Percentiles rank a stretch among this genome's conserved stretches.
Conservation (phyloP, 2,329 filamentous ascomycete species). For the Epichloe amarillans region DNA sequence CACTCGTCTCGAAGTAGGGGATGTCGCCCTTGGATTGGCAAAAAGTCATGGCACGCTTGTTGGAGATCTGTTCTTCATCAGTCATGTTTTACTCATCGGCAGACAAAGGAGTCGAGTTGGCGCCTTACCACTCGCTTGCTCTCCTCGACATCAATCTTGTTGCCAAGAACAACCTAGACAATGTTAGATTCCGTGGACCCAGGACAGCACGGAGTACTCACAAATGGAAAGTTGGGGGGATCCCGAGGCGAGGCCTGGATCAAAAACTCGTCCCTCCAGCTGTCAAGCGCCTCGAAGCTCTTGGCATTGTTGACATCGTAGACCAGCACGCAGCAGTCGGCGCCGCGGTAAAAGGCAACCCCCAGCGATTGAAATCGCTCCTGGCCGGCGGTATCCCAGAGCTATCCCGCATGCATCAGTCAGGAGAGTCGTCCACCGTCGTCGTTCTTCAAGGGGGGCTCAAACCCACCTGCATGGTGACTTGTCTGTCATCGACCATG, state of each 20-base stretch:
- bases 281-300: slow-evolving; percentile 96
- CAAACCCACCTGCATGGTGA: slow-evolving; percentile 81
- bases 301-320: slow-evolving; percentile 99
- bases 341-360: slow-evolving; percentile 93
- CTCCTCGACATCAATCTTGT: slow-evolving; percentile 98
- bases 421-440: not conserved
- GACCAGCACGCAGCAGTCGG: slow-evolving; percentile 94
- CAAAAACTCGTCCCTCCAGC: slow-evolving; percentile 95
- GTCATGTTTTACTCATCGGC: not conserved
- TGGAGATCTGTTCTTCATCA: slow-evolving; percentile 53
- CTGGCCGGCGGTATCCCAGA: slow-evolving; percentile 96
- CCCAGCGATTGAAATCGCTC: slow-evolving; percentile 95
- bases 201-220: slow-evolving; percentile 32
- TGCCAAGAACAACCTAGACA: slow-evolving; percentile 75
- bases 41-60: slow-evolving; percentile 91
- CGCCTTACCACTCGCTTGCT: slow-evolving; percentile 73
- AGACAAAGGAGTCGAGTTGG: not conserved
- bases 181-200: slow-evolving; percentile 9
- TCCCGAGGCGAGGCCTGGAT: slow-evolving; percentile 95
- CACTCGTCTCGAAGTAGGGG: slow-evolving; percentile 97
- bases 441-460: not conserved
- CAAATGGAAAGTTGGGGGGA: slow-evolving; percentile 97
- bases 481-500: slow-evolving; percentile 87
- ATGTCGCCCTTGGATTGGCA: slow-evolving; percentile 96
- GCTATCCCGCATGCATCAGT: slow-evolving; percentile 33